A percentile compares a stretch with the other conserved stretches of the same genome.
These are phyloP conservation scores for Dryas octopetala DNA, from an alignment of 306 rosid genomes.

Conservation along the genomic window DNA sequence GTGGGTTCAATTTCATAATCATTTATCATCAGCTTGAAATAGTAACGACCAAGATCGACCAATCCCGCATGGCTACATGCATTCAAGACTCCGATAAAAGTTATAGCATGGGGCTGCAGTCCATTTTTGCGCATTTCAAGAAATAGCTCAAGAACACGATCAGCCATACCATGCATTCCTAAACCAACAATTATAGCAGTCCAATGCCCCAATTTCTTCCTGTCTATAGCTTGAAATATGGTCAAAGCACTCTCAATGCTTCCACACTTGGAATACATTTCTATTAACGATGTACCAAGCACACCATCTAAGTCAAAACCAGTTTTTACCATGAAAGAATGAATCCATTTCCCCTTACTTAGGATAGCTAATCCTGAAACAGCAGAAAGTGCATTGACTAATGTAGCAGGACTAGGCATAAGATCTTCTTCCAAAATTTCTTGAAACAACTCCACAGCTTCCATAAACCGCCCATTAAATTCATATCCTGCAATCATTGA, in stretches of 20 bases:
- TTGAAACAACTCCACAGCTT: constrained; percentile 41
- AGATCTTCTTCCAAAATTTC: constrained; percentile 41
- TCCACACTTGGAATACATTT: constrained; percentile 63
- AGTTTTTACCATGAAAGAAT: constrained; percentile 46
- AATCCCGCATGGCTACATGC: constrained; percentile 65
- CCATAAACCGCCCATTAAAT: constrained; percentile 39
- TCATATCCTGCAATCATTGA: constrained; percentile 55
- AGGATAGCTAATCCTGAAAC: constrained; percentile 45
- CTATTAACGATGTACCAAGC: constrained; percentile 49
- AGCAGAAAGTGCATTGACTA: constrained; percentile 46
- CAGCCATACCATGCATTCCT: constrained; percentile 63
- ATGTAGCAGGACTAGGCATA: constrained; percentile 46
- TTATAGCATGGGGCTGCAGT: constrained; percentile 49
- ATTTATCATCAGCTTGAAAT: constrained; percentile 47
- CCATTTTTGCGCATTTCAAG: constrained; percentile 42
- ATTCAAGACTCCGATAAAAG: constrained; percentile 59
- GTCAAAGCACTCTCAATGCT: constrained; percentile 46
- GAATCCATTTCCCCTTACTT: constrained; percentile 53
- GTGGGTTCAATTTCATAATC: constrained; percentile 54
- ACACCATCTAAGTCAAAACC: constrained; percentile 51
- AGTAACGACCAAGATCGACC: constrained; percentile 41
- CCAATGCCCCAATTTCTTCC: constrained; percentile 64
- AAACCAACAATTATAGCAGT: constrained; percentile 52
- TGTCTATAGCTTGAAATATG: constrained; percentile 32
- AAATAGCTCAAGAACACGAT: constrained; percentile 47